phyloP scores from a whole-genome alignment of 2,329 filamentous ascomycete genomes.

The Penicillium freii region DNA sequence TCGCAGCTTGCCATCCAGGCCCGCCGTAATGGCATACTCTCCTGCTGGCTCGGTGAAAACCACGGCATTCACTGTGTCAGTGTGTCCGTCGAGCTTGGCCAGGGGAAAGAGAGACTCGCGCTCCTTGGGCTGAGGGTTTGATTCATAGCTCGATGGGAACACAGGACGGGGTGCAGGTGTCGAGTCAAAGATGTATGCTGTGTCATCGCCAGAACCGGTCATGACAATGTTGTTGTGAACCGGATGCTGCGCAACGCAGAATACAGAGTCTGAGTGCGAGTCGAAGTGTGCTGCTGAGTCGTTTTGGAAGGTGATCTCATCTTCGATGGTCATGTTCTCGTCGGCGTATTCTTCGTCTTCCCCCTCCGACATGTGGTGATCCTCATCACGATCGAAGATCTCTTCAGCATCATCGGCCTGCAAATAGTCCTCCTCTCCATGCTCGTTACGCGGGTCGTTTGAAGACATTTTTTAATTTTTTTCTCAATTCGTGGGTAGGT shows the following conservation, averaged over 20 bases:
- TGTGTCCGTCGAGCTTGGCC: conserved; percentile 81
- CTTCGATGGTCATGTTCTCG: conserved; percentile 48
- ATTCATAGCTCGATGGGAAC: conserved; percentile 73
- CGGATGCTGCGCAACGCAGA: conserved; percentile 92
- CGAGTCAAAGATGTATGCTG: conserved; percentile 81
- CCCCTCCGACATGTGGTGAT: conserved; percentile 73
- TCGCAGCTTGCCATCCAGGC: conserved; percentile 79
- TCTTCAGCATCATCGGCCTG: conserved; percentile 75
- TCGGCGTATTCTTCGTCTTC: conserved; percentile 58
- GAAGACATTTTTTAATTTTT: conserved; percentile 32
- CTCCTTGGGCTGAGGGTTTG: conserved; percentile 61
- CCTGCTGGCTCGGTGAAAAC: conserved; percentile 80
- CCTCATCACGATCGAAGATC: conserved; percentile 64
- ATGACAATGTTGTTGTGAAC: conserved; percentile 72
- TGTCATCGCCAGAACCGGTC: conserved; percentile 83
- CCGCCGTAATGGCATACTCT: conserved; percentile 81
- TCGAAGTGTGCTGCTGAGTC: conserved; percentile 94
- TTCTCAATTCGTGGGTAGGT: not conserved
- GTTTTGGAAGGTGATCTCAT: conserved; percentile 75
- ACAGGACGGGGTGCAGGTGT: conserved; percentile 62
- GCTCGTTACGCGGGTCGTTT: conserved; percentile 46
- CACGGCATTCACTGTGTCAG: conserved; percentile 84
- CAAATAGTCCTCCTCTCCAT: conserved; percentile 69
- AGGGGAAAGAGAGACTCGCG: conserved; percentile 63
- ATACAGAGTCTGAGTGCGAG: conserved; percentile 83